phyloP scores from a whole-genome alignment of 768 basidiomycete genomes.

The Mycena belliarum region DNA sequence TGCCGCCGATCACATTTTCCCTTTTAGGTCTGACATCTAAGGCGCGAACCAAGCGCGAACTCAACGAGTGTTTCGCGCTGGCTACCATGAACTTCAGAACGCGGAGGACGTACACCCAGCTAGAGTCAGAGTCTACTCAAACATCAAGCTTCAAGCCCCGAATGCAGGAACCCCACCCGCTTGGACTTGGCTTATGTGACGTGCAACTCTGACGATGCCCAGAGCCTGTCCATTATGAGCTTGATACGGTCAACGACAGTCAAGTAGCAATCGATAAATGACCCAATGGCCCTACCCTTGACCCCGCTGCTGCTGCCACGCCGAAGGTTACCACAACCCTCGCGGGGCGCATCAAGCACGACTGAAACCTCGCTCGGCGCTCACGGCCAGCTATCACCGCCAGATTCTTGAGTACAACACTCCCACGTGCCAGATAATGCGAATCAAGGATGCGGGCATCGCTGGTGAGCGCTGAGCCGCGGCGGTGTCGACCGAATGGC shows the following conservation, averaged over 20 bases:
- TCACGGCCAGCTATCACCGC: conserved; percentile 65
- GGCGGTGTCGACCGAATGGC: conserved; percentile 75
- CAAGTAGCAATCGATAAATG: conserved; percentile 84
- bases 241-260: conserved; percentile 86
- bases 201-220: conserved; percentile 30
- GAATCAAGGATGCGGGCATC: conserved; percentile 72
- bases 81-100: conserved; percentile 72
- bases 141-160: conserved; percentile 39
- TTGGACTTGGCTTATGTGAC: conserved; percentile 40
- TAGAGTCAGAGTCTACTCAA: conserved; percentile 74
- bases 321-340: conserved; percentile 69
- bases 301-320: conserved; percentile 40
- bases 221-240: conserved; percentile 75
- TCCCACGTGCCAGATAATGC: conserved; percentile 62
- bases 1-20: no score
- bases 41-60: no score
- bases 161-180: conserved; percentile 34
- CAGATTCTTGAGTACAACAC: conserved; percentile 74
- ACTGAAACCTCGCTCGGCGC: conserved; percentile 73
- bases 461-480: conserved; percentile 67
- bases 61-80: no score
- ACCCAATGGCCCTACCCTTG: conserved; percentile 60
- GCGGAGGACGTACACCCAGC: conserved; percentile 81
- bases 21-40: no score
- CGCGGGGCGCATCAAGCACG: conserved; percentile 80